These are phyloP conservation scores for Pichia sp. DNA, from an alignment of 1,139 yeast genomes.

Conservation along the genomic window DNA sequence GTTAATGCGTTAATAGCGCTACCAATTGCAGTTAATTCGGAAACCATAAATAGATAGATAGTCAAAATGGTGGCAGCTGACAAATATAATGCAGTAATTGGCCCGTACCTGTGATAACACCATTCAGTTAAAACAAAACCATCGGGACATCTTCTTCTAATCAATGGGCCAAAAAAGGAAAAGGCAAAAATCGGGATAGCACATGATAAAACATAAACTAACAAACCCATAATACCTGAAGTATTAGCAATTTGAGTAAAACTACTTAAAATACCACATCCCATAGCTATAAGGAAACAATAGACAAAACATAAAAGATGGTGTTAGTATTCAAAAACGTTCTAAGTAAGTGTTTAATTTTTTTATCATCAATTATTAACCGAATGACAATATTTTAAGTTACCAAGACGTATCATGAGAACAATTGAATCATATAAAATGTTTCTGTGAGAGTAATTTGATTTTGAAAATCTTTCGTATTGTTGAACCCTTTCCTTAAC, in stretches of 20 bases:
- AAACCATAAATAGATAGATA: constrained; percentile 80
- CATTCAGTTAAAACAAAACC: constrained; percentile 95
- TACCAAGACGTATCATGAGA: too few species aligned
- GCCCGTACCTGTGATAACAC: constrained; percentile 79
- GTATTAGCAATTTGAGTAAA: constrained; percentile 81
- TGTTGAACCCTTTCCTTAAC: too few species aligned
- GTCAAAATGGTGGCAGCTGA: constrained; percentile 81
- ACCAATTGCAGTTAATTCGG: constrained; percentile 76
- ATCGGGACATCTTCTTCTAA: constrained; percentile 72
- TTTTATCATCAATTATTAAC: too few species aligned
- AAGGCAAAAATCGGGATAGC: constrained; percentile 79
- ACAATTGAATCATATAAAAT: too few species aligned
- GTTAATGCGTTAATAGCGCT: constrained; percentile 72
- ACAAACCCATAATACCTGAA: constrained; percentile 80
- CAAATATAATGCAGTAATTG: constrained; percentile 61
- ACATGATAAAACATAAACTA: constrained; percentile 77
- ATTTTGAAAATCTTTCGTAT: too few species aligned
- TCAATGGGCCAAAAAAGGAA: constrained; percentile 74
- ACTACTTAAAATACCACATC: constrained; percentile 82
- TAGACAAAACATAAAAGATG: not conserved
- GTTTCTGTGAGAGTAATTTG: too few species aligned
- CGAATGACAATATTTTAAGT: too few species aligned
- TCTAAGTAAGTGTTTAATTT: too few species aligned
- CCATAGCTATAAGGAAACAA: constrained; percentile 51
- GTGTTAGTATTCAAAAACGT: constrained; percentile 6